Conservation (phyloP, 2,329 filamentous ascomycete genomes). For the Fusarium sp. region DNA sequence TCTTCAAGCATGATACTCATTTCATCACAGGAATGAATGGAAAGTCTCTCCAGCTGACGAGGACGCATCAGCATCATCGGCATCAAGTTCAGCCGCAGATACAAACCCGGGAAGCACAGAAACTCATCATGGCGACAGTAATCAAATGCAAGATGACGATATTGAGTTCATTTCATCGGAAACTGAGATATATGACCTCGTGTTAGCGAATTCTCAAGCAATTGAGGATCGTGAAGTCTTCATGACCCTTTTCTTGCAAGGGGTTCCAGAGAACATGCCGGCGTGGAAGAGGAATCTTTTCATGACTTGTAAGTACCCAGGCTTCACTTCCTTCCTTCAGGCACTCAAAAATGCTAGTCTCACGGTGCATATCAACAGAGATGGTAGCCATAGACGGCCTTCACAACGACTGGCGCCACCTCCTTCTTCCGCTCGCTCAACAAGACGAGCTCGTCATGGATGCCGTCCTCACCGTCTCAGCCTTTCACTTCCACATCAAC, state of each 20-base stretch:
- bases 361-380: conserved; percentile 33
- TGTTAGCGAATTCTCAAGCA: accelerated
- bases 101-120: accelerated
- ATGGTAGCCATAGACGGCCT: conserved; percentile 42
- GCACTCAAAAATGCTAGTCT: conserved; percentile 9
- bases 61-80: neutral
- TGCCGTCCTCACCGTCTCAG: conserved; percentile 31
- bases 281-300: conserved; percentile 27
- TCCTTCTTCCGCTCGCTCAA: conserved; percentile 36
- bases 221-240: neutral
- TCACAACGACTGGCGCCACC: conserved; percentile 39
- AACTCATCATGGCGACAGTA: accelerated
- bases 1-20: accelerated
- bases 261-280: conserved; percentile 14
- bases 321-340: accelerated
- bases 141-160: neutral
- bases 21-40: conserved; percentile 1
- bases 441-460: conserved; percentile 35
- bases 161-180: neutral
- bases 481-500: conserved; percentile 33
- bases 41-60: neutral
- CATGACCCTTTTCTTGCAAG: conserved; percentile 6
- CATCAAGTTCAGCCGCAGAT: neutral
- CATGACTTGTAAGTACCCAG: conserved; percentile 20
- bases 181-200: neutral